Conservation (phyloP, 1,139 yeast genomes). For the Blastobotrys petasosporus region DNA sequence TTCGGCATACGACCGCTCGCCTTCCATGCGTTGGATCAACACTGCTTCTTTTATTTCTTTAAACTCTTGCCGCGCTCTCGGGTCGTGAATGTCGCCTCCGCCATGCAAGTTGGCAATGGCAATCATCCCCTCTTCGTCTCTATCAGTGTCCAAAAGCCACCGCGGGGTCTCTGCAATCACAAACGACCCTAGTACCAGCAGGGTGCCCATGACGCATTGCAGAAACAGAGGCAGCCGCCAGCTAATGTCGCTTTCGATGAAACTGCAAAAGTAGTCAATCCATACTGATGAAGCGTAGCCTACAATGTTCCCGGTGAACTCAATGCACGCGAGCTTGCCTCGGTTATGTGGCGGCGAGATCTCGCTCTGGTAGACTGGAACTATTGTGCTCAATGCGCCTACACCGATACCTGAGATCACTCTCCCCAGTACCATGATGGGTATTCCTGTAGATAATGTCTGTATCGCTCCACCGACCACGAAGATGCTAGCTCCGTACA, state of each 20-base stretch:
- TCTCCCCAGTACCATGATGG: conserved; percentile 61
- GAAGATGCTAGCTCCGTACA: conserved; percentile 76
- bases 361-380: conserved; percentile 92
- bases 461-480: conserved; percentile 78
- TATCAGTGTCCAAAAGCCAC: conserved; percentile 83
- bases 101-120: conserved; percentile 80
- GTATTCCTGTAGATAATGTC: conserved; percentile 47
- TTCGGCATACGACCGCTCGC: conserved; percentile 62
- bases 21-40: conserved; percentile 69
- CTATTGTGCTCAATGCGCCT: conserved; percentile 84
- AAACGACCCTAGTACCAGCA: conserved; percentile 65
- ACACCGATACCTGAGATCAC: conserved; percentile 82
- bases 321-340: conserved; percentile 85
- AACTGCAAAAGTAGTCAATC: conserved; percentile 81
- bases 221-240: conserved; percentile 79
- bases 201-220: conserved; percentile 69
- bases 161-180: conserved; percentile 83
- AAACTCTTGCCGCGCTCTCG: conserved; percentile 60
- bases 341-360: conserved; percentile 85
- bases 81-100: conserved; percentile 50
- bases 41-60: conserved; percentile 79
- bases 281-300: conserved; percentile 86
- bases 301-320: conserved; percentile 83
- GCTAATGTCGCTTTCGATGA: conserved; percentile 47
- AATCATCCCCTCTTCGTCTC: conserved; percentile 79